Conservation (phyloP, 1,284 basidiomycete genomes). For the Pseudozyma thailandica region DNA sequence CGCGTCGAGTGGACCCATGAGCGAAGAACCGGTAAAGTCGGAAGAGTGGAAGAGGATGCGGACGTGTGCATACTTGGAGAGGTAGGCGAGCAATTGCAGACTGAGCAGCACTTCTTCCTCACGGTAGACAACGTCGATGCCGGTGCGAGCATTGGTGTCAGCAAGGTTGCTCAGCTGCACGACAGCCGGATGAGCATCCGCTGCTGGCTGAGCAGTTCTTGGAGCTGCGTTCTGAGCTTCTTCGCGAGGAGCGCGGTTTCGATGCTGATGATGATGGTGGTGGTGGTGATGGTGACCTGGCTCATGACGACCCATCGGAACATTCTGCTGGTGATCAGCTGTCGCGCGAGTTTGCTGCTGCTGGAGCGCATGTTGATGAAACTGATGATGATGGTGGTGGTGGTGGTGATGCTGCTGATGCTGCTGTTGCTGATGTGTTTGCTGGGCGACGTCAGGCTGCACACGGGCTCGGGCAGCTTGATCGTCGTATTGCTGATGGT, state of each 20-base stretch:
- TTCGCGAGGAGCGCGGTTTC: slow-evolving; percentile 13
- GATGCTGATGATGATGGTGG: slow-evolving; percentile 18
- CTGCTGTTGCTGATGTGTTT: slow-evolving; percentile 13
- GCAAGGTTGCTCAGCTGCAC: slow-evolving; percentile 41
- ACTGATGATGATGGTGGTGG: slow-evolving; percentile 33
- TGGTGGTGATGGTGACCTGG: slow-evolving; percentile 9
- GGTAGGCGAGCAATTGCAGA: slow-evolving; percentile 91
- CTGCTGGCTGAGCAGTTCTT: slow-evolving; percentile 12
- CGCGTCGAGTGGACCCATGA: slow-evolving; percentile 55
- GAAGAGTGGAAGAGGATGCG: slow-evolving; percentile 87
- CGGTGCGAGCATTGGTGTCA: slow-evolving; percentile 29
- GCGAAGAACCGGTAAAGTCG: slow-evolving; percentile 48
- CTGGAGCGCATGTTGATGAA: slow-evolving; percentile 15
- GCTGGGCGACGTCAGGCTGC: slow-evolving; percentile 5
- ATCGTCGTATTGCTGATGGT: slow-evolving; percentile 11
- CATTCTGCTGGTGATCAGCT: slow-evolving; percentile 8
- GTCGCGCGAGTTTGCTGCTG: slow-evolving; percentile 7
- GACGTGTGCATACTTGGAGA: slow-evolving; percentile 98
- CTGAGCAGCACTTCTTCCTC: slow-evolving; percentile 94
- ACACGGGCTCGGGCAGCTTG: slow-evolving; percentile 2
- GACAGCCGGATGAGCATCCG: slow-evolving; percentile 34
- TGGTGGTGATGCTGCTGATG: slow-evolving; percentile 24
- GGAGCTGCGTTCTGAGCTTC: slow-evolving; percentile 11
- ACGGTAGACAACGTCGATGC: slow-evolving; percentile 73
- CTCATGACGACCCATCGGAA: slow-evolving; percentile 7